Evolutionary conservation across 768 basidiomycete genomes (phyloP), one percentile per base, ranked within the genome.

Genomic region (Antrodiella citrinella): DNA sequence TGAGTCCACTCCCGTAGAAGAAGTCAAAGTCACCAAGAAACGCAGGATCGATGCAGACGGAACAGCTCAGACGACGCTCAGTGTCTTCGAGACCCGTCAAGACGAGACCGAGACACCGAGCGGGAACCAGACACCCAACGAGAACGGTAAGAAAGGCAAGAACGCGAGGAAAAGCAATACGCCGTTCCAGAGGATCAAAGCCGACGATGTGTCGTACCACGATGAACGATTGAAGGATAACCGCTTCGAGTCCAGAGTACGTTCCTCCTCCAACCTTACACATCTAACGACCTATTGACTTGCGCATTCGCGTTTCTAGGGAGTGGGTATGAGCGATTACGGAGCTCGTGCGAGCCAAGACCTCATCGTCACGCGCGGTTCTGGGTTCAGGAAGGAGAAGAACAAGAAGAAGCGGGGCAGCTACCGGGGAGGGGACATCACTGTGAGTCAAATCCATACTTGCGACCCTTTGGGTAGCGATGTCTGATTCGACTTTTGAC

Each of bases 321-420:
- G 80, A 2, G 90, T 78, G 0, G 72, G 73, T 1, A 55, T 55
- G 20, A 83, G 83, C 54, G 96, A 98, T 63, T 99, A 99, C 57
- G 95, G 95, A 18, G 84, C 81, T 24, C 77, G 75, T 49, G 95
- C 95, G 0, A 82, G 84, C 56, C 74, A 77, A 35, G 96, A 98
- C 66, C 71, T 99, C 54, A 86, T 95, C 54, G 88, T 93, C 22
- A 98, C 95, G 2, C 80, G 93, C 1, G 95, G 95, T 2, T 86
- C 89, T 44, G 91, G 91, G 2, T 99, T 99, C 74, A 78, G 92
- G 49, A 99, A 98, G 68, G 95, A 96, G 75, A 99, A 99, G 70
- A 97, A 96, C 72, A 99, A 98, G 80, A 98, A 98, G 72, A 99
- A 99, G 71, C 74, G 88, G 59, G 95, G 93, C 2, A 91, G 86